Evolutionary conservation across 345 rosid species (phyloP), one percentile per base, ranked within the genome.

Genomic region (Anacardium occidentale): DNA sequence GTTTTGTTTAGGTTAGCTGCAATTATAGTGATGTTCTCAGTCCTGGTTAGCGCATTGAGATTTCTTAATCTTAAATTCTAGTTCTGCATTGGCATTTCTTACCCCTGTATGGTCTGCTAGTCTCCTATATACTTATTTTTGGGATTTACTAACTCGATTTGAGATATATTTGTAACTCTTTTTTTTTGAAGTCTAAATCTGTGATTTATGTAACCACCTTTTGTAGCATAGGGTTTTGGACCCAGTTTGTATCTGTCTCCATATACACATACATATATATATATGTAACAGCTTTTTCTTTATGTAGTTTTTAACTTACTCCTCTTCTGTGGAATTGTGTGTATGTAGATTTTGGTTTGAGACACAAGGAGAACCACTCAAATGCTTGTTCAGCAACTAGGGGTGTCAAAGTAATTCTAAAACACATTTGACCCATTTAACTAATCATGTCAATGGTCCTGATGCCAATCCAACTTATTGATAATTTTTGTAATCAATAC

Each of bases 1-100:
- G 73, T 77, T 75, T 40, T 82, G 73, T 74, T 86, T 56, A 79
- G 81, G 69, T 76, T 79, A 53, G 84, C 78, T n/a, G 72, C 78
- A 25, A 67, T 83, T 0, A 75, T 77, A 21, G 77, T 86, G 21
- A 53, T 88, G 78, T 81, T 88, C 55, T 57, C 84, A 62, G 64
- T 85, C 65, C 69, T 85, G 15, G 81, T 78, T 60, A 66, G 81
- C 65, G 32, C 62, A 62, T 25, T 66, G 80, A 66, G 62, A 65
- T 69, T 15, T 48, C 55, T 65, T 24, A 26, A 22, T 45, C 64
- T 25, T 58, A 44, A 61, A 47, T 71, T 61, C 29, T 32, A 56
- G 32, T 20, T 66, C 51, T 50, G 51, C 59, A 32, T 61, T 32
- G 67, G 34, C 29, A 61, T n/a, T 7, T 51, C 59, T 71, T 47